Base-by-base conservation (phyloP, 2,329 filamentous ascomycete species). In the Phaeomoniella chlamydospora region DNA sequence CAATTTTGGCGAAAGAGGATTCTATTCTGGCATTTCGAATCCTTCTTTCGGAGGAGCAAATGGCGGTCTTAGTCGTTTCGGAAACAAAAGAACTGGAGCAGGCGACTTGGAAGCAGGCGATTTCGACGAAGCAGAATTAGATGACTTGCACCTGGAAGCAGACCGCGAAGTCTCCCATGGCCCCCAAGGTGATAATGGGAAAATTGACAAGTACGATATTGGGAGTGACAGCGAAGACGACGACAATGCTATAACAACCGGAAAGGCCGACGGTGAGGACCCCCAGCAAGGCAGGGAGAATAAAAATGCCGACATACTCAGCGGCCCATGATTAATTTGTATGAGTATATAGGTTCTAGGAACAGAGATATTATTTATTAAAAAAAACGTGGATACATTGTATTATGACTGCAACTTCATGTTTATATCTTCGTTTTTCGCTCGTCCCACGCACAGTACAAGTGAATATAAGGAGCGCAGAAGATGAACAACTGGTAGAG, bases 101-200 rank as follows among this genome's bases (percentile, higher is more conserved):
- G 49, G 49, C 17, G 74, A 77, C 50, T 55, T 78, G 14, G 73
- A 77, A 50, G 70, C 71, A 17, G 71, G 68, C 12, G 71, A 74
- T 45, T 77, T 74, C 48, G 72, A 77, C 41, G 73, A 77, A 48
- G 57, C 65, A 2, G 73, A 77, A 49, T 53, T 77, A 14, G 72
- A 77, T 47, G 62, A 72, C 40, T 47, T 74, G 19, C 57, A 63
- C 11, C 48, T 50, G 16, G 34, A 39, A 29, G 35, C 41, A 44
- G 49, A 51, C 15, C 48, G 9, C 13, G 44, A 46, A 22, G 22
- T 51, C n/a, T 6, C 22, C n/a, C 9, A 6, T 26, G 9, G 9
- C n/a, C 22, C 9, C 6, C 51, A 47, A 29, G 35, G 49, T 33
- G 35, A 39, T 14, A 47, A 53, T 3, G 49, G 47, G 22, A n/a